Evolutionary conservation across 2,329 filamentous ascomycete genomes (phyloP).

Genomic region (Akanthomyces uredinophilus): DNA sequence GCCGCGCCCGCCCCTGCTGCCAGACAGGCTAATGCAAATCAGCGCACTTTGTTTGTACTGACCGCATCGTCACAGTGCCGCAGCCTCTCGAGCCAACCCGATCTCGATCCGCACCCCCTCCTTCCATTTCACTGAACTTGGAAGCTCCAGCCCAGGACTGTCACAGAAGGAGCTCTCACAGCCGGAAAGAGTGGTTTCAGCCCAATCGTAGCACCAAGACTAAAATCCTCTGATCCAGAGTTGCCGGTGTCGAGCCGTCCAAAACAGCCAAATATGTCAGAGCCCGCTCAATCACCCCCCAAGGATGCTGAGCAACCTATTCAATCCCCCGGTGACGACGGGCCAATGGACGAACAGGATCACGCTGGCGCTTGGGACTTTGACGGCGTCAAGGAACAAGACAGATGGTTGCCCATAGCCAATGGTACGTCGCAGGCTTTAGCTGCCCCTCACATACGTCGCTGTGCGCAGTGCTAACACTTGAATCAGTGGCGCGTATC

Average conservation of each 20-base stretch:
- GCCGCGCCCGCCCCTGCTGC: not conserved
- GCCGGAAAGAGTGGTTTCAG: conserved; percentile 7
- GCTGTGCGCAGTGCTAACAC: not conserved
- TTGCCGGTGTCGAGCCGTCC: conserved; percentile 4
- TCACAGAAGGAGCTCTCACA: not conserved
- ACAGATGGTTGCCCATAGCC: conserved; percentile 98
- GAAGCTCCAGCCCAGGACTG: conserved; percentile 1
- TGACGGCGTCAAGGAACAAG: conserved; percentile 94
- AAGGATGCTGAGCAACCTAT: conserved; percentile 92
- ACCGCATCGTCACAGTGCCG: conserved; percentile 5
- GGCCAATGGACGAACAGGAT: conserved; percentile 87
- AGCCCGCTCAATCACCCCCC: conserved; percentile 75
- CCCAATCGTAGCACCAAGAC: conserved; percentile 3
- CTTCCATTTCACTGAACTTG: conserved; percentile 7
- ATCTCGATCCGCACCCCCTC: conserved; percentile 11
- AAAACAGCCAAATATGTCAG: conserved; percentile 85
- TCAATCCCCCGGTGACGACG: conserved; percentile 91
- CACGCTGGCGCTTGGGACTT: conserved; percentile 82
- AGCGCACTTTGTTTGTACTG: not conserved
- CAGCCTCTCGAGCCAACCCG: conserved; percentile 12
- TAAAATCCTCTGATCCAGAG: conserved; percentile 53
- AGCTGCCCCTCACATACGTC: not conserved
- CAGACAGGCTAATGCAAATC: conserved; percentile 7
- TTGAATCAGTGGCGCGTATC: conserved; percentile 88
- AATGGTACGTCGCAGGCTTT: conserved; percentile 74